These are phyloP conservation scores for Parietaria judaica DNA, from an alignment of 306 rosid species.

Conservation along the genomic window DNA sequence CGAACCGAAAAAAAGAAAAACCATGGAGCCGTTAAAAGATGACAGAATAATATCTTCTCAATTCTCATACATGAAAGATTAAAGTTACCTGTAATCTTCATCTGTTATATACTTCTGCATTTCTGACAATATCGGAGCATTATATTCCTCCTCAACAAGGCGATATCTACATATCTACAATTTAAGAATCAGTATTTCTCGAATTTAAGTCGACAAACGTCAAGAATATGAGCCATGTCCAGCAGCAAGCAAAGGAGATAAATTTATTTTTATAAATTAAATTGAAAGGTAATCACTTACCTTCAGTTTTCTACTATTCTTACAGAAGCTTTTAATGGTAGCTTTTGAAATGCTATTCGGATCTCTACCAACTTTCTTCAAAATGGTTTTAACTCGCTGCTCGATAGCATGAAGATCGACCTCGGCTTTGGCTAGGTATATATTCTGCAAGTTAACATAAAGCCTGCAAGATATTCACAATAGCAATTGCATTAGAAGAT, in stretches of 20 bases:
- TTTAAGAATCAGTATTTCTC: constrained; percentile 13
- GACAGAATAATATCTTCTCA: neutral
- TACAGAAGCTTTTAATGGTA: constrained; percentile 74
- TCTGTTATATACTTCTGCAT: constrained; percentile 81
- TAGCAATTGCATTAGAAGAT: constrained; percentile 20
- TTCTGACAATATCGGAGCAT: constrained; percentile 59
- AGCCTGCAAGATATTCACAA: constrained; percentile 43
- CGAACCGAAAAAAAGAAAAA: constrained; percentile 21
- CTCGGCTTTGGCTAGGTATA: constrained; percentile 91
- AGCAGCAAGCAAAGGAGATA: no score
- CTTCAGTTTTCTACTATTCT: constrained; percentile 88
- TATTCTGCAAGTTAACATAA: constrained; percentile 76
- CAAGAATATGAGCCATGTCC: neutral
- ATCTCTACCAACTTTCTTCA: constrained; percentile 82
- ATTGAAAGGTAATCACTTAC: constrained; percentile 38
- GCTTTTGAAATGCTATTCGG: constrained; percentile 68
- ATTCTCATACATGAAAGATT: neutral
- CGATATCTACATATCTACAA: constrained; percentile 93
- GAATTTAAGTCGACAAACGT: constrained; percentile 14
- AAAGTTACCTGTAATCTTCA: constrained; percentile 77
- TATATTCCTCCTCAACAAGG: constrained; percentile 66
- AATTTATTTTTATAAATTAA: neutral
- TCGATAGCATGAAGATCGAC: constrained; percentile 79
- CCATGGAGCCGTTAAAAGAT: neutral
- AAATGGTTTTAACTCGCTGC: constrained; percentile 44